Percentiles rank a stretch among this genome's conserved stretches.
Conservation (phyloP, 768 basidiomycete species). For the Boletus coccyginus region DNA sequence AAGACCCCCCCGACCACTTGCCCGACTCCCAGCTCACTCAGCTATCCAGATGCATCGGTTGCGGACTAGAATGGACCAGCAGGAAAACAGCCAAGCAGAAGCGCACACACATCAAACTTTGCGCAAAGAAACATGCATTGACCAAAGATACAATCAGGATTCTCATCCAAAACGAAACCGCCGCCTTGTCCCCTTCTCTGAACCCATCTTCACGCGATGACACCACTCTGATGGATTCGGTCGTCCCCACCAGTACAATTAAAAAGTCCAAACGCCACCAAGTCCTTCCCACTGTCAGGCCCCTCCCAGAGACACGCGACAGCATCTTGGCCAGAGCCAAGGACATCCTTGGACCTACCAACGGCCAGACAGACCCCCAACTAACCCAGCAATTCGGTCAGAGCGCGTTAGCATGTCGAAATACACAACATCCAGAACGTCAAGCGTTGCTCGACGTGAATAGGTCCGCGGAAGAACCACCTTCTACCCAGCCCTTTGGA, state of each 20-base stretch:
- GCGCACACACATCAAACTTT: conserved; percentile 60
- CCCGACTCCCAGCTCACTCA: conserved; percentile 45
- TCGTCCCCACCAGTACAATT: conserved; percentile 46
- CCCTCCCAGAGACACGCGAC: conserved; percentile 45
- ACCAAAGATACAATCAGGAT: conserved; percentile 52
- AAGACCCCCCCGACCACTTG: conserved; percentile 32
- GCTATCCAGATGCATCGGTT: conserved; percentile 60
- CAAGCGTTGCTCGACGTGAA: not conserved
- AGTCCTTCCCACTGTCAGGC: conserved; percentile 43
- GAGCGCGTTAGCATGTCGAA: conserved; percentile 27
- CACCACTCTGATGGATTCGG: conserved; percentile 50
- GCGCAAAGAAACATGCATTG: conserved; percentile 59
- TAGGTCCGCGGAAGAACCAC: conserved; percentile 9
- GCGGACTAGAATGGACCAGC: conserved; percentile 65
- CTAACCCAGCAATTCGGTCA: conserved; percentile 34
- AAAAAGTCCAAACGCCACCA: conserved; percentile 42
- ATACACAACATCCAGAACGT: not conserved
- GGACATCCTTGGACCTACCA: conserved; percentile 28
- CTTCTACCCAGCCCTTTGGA: conserved; percentile 41
- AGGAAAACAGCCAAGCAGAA: conserved; percentile 65
- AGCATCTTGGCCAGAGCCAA: conserved; percentile 39
- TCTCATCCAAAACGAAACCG: conserved; percentile 51
- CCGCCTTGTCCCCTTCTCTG: not conserved
- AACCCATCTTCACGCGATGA: not conserved
- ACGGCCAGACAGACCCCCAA: conserved; percentile 4